Conservation (phyloP, 176 grass and related monocot species). For the Neostapfia colusana region DNA sequence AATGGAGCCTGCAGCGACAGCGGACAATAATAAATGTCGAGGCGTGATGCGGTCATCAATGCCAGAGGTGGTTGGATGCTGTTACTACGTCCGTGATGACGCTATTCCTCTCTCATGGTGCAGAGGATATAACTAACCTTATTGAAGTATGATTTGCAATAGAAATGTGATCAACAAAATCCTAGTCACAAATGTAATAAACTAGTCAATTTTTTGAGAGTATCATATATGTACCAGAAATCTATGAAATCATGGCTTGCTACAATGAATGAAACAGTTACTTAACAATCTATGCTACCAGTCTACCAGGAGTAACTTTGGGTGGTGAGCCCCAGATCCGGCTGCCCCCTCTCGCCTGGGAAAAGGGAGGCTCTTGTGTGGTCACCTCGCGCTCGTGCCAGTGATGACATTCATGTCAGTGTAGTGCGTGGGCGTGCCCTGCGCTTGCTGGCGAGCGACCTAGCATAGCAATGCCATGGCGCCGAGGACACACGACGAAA, state of each 20-base stretch:
- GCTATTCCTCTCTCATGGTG: background rate
- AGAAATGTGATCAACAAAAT: no score
- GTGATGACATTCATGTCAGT: constrained; percentile 26
- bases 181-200: no score
- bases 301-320: background rate
- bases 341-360: constrained; percentile 30
- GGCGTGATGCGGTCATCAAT: constrained; percentile 48
- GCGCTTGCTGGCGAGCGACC: constrained; percentile 33
- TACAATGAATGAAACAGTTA: no score
- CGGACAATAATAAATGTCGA: constrained; percentile 38
- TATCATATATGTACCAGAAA: no score
- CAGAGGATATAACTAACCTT: no score
- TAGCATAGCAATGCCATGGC: constrained; percentile 20
- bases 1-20: constrained; percentile 1
- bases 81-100: background rate
- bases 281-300: no score
- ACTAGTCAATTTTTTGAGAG: no score
- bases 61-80: constrained; percentile 24
- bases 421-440: constrained; percentile 50
- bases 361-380: constrained; percentile 22
- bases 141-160: no score
- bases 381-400: constrained; percentile 20
- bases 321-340: constrained; percentile 31
- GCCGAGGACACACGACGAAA: background rate
- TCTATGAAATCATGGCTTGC: no score